Evolutionary conservation across 495 filamentous ascomycete species (phyloP).

Genomic region (Neurospora tetrasperma): DNA sequence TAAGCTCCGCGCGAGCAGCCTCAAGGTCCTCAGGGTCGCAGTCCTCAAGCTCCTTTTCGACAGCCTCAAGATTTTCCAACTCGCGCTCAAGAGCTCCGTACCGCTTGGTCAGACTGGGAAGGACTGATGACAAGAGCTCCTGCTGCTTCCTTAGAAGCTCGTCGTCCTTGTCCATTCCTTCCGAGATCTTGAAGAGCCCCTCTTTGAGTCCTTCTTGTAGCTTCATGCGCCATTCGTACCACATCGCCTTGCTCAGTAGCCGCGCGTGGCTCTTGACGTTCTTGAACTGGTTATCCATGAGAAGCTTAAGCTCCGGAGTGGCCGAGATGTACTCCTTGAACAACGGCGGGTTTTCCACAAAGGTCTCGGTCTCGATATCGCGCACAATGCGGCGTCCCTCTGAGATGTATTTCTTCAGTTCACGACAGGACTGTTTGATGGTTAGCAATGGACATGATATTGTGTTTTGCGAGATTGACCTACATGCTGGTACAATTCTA

Average conservation of each 20-base stretch:
- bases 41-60: conserved; percentile 64
- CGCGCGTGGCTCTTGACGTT: conserved; percentile 90
- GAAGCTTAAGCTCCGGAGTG: conserved; percentile 65
- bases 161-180: conserved; percentile 70
- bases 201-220: conserved; percentile 74
- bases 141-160: conserved; percentile 56
- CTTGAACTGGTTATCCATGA: conserved; percentile 95
- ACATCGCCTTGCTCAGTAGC: conserved; percentile 81
- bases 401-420: conserved; percentile 88
- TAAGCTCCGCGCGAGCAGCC: conserved; percentile 52
- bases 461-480: conserved; percentile 18
- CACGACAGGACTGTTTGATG: conserved; percentile 62
- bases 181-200: conserved; percentile 59
- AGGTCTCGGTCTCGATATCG: conserved; percentile 78
- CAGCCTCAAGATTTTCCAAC: conserved; percentile 52
- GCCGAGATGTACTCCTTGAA: conserved; percentile 87
- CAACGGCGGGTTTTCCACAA: conserved; percentile 77
- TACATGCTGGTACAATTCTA: conserved; percentile 89
- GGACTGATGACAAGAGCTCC: conserved; percentile 46
- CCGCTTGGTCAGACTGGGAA: conserved; percentile 55
- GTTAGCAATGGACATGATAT: conserved; percentile 20
- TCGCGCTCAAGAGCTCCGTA: conserved; percentile 50
- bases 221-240: conserved; percentile 97
- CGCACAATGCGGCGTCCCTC: conserved; percentile 80
- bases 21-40: conserved; percentile 72